Conservation (phyloP, 805 yeast species). For the Yarrowia porcina region DNA sequence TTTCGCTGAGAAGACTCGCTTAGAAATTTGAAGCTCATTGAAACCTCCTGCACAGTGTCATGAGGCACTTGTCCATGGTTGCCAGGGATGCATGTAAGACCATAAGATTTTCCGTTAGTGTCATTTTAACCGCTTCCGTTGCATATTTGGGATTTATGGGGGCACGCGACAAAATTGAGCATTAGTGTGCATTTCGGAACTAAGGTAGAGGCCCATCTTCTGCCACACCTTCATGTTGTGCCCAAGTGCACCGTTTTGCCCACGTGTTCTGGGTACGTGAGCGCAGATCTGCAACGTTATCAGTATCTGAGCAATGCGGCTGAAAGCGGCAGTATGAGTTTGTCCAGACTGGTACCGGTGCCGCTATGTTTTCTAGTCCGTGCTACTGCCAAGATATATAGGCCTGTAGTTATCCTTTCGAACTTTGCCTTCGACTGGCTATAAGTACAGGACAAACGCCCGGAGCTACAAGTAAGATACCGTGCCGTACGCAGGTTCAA, state of each 20-base stretch:
- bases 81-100: neutral
- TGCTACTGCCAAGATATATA: neutral
- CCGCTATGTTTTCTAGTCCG: too few relatives aligned
- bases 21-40: too few relatives aligned
- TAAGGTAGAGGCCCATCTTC: too few relatives aligned
- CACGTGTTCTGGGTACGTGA: neutral
- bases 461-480: neutral
- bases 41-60: too few relatives aligned
- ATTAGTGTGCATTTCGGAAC: neutral
- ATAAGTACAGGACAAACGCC: neutral
- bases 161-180: neutral
- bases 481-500: neutral
- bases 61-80: too few relatives aligned
- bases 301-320: conserved; percentile 15
- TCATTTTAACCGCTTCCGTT: neutral
- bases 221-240: neutral
- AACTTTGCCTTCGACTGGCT: neutral
- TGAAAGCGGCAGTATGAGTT: neutral
- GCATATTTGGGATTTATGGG: neutral
- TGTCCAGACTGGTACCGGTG: too few relatives aligned
- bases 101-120: neutral
- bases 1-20: too few relatives aligned
- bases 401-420: too few relatives aligned
- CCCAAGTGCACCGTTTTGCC: neutral
- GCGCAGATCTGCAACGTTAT: neutral